Evolutionary conservation across 768 basidiomycete genomes (phyloP).

Genomic region (Sporobolomyces pararoseus): DNA sequence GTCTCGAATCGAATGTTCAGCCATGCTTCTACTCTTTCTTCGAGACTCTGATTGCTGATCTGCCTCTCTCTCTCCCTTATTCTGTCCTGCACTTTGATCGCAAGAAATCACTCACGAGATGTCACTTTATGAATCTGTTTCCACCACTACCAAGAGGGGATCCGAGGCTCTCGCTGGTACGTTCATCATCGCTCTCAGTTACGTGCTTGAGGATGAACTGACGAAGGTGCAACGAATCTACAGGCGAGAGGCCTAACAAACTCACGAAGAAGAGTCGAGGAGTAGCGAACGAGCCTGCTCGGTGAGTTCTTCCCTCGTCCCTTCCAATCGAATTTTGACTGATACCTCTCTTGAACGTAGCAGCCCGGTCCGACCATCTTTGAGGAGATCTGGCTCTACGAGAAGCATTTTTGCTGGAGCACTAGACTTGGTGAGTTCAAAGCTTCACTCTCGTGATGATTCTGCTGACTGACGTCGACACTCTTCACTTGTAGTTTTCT

Average conservation of each 20-base stretch:
- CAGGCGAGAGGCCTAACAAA: constrained; percentile 4
- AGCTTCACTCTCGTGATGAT: too few relatives aligned
- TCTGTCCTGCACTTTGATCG: constrained; percentile 1
- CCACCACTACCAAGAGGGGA: constrained; percentile 4
- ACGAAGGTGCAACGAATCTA: neutral
- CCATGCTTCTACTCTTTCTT: neutral
- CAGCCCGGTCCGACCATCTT: constrained; percentile 3
- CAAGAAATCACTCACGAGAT: neutral
- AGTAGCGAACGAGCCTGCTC: neutral
- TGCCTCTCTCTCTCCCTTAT: neutral
- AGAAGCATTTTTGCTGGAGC: constrained; percentile 17
- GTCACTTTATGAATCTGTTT: constrained; percentile 13
- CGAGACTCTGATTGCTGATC: neutral
- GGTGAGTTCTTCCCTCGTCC: neutral
- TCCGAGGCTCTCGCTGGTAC: constrained; percentile 1
- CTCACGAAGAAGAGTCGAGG: constrained; percentile 5
- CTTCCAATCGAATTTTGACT: neutral
- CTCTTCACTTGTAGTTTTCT: neutral
- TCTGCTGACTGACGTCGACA: too few relatives aligned
- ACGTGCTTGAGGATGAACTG: neutral
- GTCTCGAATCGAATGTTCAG: constrained; percentile 15
- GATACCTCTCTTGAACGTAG: neutral
- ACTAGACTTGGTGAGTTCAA: neutral
- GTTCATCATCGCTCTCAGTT: neutral
- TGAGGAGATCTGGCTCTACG: constrained; percentile 2